A percentile compares a stretch with the other conserved stretches of the same genome.
phyloP scores from a whole-genome alignment of 331 rosid genomes.

The Arachis monticola region DNA sequence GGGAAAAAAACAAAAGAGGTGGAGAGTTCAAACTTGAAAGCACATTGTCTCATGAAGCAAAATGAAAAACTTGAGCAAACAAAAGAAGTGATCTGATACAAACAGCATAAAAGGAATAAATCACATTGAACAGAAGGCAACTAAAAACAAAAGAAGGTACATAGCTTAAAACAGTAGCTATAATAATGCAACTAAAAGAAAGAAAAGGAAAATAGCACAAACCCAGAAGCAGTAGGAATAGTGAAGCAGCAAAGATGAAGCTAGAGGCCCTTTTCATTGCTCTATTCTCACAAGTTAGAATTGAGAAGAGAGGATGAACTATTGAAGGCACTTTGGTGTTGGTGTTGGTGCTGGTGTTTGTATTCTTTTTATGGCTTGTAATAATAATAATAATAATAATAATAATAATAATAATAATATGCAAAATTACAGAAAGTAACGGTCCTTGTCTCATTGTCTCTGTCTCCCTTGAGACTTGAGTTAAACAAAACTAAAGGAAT shows the following conservation, averaged over 20 bases:
- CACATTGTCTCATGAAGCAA: constrained; percentile 36
- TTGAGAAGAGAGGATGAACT: background rate
- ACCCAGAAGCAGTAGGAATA: constrained; percentile 70
- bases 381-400: too few species aligned
- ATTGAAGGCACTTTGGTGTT: constrained; percentile 30
- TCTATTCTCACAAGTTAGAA: constrained; percentile 12
- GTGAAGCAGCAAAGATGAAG: constrained; percentile 48
- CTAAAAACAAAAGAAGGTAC: constrained; percentile 28
- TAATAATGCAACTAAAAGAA: background rate
- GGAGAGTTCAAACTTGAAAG: constrained; percentile 35
- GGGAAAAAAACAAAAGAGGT: background rate
- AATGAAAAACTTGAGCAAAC: background rate
- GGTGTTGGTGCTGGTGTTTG: constrained; percentile 18
- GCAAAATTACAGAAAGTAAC: constrained; percentile 44
- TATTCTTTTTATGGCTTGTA: constrained; percentile 5
- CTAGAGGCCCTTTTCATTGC: constrained; percentile 58
- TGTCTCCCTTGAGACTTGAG: background rate
- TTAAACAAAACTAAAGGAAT: too few species aligned
- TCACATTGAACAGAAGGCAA: background rate
- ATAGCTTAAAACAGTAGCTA: constrained; percentile 12
- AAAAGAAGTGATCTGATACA: constrained; percentile 16
- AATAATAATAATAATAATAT: too few species aligned
- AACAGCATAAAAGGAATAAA: background rate
- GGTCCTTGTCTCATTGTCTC: constrained; percentile 33
- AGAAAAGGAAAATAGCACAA: constrained; percentile 42